phyloP scores from a whole-genome alignment of 1,139 yeast genomes.

The Saccharomyces hybrid region DNA sequence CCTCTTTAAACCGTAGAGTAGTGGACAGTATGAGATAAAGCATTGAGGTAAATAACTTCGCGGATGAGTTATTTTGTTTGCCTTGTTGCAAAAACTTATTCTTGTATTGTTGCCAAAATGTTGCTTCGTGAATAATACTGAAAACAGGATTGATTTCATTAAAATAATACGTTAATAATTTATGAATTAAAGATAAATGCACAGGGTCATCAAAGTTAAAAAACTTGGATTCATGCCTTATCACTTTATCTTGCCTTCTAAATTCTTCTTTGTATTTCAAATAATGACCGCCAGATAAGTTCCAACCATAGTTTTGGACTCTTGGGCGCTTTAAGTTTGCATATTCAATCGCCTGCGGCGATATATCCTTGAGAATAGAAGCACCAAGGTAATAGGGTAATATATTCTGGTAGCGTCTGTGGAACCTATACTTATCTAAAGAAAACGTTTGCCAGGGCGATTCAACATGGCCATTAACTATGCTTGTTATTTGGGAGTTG shows the following conservation, averaged over 20 bases:
- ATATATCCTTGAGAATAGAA: slow-evolving; percentile 35
- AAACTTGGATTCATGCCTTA: background rate
- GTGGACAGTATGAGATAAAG: slow-evolving; percentile 45
- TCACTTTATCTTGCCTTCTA: background rate
- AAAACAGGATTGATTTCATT: slow-evolving; percentile 48
- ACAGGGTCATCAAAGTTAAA: slow-evolving; percentile 14
- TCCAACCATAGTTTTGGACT: slow-evolving; percentile 59
- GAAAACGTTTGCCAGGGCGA: slow-evolving; percentile 23
- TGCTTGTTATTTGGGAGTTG: slow-evolving; percentile 5
- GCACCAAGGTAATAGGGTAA: slow-evolving; percentile 42
- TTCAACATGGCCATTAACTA: slow-evolving; percentile 1
- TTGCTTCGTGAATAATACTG: slow-evolving; percentile 47
- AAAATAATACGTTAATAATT: slow-evolving; percentile 37
- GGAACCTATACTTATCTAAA: slow-evolving; percentile 43
- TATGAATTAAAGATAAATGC: slow-evolving; percentile 16
- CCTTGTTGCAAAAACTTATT: slow-evolving; percentile 20
- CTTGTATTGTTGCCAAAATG: slow-evolving; percentile 44
- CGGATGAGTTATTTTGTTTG: slow-evolving; percentile 30
- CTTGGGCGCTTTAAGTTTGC: slow-evolving; percentile 44
- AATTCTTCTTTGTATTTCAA: slow-evolving; percentile 32
- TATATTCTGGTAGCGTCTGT: slow-evolving; percentile 44
- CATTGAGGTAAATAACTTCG: slow-evolving; percentile 44
- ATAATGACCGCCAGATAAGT: slow-evolving; percentile 52
- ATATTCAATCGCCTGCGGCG: slow-evolving; percentile 33
- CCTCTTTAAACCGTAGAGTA: slow-evolving; percentile 47